A percentile compares a stretch with the other conserved stretches of the same genome.
phyloP scores from a whole-genome alignment of 208 protist genomes.

The Crithidia acanthocephali region DNA sequence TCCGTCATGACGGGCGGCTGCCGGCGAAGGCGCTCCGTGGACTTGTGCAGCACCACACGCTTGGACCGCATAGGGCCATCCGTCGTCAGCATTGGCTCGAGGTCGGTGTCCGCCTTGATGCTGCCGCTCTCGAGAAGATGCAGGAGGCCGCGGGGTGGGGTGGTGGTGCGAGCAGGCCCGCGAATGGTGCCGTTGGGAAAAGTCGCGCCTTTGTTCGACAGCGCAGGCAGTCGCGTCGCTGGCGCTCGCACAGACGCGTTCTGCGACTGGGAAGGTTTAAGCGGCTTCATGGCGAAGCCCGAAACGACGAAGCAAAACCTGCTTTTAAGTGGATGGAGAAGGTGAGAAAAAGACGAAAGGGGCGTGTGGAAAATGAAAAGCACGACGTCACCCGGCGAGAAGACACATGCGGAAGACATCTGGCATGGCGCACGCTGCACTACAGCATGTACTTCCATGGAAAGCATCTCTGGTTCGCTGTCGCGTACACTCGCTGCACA shows the following conservation, averaged over 20 bases:
- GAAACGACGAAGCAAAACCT: not conserved
- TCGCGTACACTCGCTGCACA: no score
- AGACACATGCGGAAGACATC: no score
- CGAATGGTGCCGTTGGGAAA: conserved; percentile 12
- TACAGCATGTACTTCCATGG: no score
- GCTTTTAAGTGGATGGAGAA: not conserved
- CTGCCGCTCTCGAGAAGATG: conserved; percentile 51
- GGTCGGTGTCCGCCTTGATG: conserved; percentile 50
- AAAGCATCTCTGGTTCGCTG: no score
- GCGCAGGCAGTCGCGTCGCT: conserved; percentile 13
- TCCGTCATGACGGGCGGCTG: conserved; percentile 66
- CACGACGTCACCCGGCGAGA: no score
- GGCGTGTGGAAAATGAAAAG: no score
- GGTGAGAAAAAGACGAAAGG: no score
- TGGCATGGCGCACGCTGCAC: no score
- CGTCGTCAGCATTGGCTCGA: conserved; percentile 65
- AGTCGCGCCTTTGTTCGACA: not conserved
- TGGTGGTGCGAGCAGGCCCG: not conserved
- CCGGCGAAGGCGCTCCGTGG: conserved; percentile 12
- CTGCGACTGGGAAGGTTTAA: conserved; percentile 10
- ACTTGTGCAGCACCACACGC: conserved; percentile 41
- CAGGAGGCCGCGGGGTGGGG: conserved; percentile 32
- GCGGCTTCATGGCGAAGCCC: conserved; percentile 13
- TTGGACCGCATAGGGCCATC: conserved; percentile 62
- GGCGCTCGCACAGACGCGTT: not conserved